Base-by-base conservation (phyloP, 371 early-diverging fungal species). In the Mucor piriformis region DNA sequence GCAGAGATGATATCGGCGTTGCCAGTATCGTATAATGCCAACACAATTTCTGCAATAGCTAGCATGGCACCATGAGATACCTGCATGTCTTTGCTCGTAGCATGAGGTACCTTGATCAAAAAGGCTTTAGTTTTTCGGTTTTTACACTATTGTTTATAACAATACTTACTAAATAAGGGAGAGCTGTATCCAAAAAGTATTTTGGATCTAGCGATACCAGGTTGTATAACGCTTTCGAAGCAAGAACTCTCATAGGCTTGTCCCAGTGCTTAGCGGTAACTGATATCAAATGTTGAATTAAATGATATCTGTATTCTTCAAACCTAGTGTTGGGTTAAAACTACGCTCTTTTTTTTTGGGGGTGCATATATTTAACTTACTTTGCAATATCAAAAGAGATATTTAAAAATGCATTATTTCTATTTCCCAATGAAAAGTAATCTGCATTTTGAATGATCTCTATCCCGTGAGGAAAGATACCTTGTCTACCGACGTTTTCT, bases 401-500 rank as follows among this genome's bases (percentile, higher is more conserved):
- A 5, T 79, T 78, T 43, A 90, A 61, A 58, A 83, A 95, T 0
- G 93, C 83, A 54, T 82, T 85, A 59, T 66, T 83, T 38, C 92
- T 81, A 61, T 92, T 95, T 38, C 98, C 96, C 0, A 98, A 82
- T 0, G 90, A 77, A 66, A 94, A 95, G 69, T 92, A 98, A 65
- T 98, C 97, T 0, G 94, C 95, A 16, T 85, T 70, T 37, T 92
- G 92, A 37, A 98, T 84, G 47, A 97, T 87, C 1, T 92, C 87
- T 46, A 98, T 95, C 0, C 98, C 98, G 67, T 92, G 85, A n/a
- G 96, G 94, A 54, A 97, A 94, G 37, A 90, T 79, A n/a, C 87
- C 94, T 77, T 91, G 86, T 61, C 99, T 79, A 7, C 99, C 99
- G 23, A 95, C 97, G 58, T 93, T 92, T 67, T 98, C 99, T 70